Conservation (phyloP, 2,329 filamentous ascomycete genomes). For the Neonectria faginata region DNA sequence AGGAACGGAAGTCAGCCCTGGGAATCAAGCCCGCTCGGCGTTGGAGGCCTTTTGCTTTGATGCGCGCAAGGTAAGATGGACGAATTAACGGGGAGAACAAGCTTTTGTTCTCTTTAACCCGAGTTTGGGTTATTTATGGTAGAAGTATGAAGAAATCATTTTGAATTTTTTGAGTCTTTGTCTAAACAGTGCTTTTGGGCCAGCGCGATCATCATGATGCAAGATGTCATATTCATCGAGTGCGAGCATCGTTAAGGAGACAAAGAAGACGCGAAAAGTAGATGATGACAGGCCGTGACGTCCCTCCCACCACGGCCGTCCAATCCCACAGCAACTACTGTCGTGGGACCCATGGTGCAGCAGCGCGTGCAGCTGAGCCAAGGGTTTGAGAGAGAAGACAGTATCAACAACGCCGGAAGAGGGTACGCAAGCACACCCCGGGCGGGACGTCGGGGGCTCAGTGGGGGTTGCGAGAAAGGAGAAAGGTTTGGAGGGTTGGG, state of each 20-base stretch:
- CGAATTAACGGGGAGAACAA: conserved; percentile 3
- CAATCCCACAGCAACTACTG: conserved; percentile 57
- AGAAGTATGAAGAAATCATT: conserved; percentile 35
- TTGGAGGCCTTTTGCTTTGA: conserved; percentile 31
- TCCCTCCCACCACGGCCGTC: conserved; percentile 70
- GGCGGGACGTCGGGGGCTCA: conserved; percentile 40
- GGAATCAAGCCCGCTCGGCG: conserved; percentile 35
- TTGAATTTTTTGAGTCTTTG: conserved; percentile 43
- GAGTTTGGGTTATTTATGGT: conserved; percentile 9
- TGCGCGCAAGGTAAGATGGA: conserved; percentile 14
- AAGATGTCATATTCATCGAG: conserved; percentile 43
- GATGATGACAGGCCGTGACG: conserved; percentile 61
- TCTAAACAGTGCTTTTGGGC: conserved; percentile 44
- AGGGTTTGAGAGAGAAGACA: conserved; percentile 75
- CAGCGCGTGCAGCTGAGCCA: conserved; percentile 30
- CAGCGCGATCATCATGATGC: conserved; percentile 39
- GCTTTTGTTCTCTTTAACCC: neutral
- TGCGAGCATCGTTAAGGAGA: conserved; percentile 32
- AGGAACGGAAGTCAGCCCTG: conserved; percentile 33
- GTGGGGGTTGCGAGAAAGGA: conserved; percentile 30
- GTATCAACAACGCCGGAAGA: conserved; percentile 53
- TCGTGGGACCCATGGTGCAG: conserved; percentile 55
- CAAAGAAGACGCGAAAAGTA: conserved; percentile 39
- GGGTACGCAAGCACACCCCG: conserved; percentile 7
- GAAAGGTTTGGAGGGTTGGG: conserved; percentile 20